These are phyloP conservation scores for Juglanconis juglandina DNA, from an alignment of 2,329 filamentous ascomycete species.

Conservation along the genomic window DNA sequence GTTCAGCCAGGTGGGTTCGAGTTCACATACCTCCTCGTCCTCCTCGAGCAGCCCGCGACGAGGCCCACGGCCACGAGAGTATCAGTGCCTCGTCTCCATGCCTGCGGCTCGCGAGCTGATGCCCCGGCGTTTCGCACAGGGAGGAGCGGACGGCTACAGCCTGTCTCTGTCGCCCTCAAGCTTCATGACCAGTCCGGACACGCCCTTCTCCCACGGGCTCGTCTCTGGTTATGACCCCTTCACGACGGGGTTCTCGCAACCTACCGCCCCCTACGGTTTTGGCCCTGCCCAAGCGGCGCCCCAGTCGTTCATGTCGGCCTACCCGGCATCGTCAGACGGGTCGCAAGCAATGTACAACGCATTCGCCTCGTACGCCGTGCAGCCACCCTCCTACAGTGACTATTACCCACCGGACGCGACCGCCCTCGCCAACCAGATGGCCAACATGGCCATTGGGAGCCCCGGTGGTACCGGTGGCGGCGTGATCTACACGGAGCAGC, in stretches of 20 bases:
- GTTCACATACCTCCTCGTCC: neutral
- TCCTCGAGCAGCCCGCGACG: neutral
- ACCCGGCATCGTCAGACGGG: neutral
- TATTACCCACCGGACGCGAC: constrained; percentile 3
- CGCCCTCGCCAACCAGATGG: constrained; percentile 5
- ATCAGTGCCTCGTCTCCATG: neutral
- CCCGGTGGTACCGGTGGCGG: neutral
- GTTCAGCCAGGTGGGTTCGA: constrained; percentile 13
- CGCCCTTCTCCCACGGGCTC: constrained; percentile 2
- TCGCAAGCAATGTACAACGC: constrained; percentile 4
- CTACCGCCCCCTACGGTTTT: constrained; percentile 2
- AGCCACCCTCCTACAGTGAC: constrained; percentile 9
- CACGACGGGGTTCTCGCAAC: neutral
- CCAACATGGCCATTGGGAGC: neutral
- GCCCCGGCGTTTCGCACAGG: constrained; percentile 2
- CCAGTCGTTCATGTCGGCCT: neutral
- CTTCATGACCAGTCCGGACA: constrained; percentile 7
- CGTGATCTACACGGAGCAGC: constrained; percentile 17
- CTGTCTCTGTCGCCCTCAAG: constrained; percentile 7
- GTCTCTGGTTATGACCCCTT: constrained; percentile 4
- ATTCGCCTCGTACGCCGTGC: constrained; percentile 11
- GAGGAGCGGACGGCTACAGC: neutral
- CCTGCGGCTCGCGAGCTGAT: constrained; percentile 8
- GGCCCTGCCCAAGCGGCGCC: neutral
- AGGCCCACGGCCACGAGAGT: neutral